Evolutionary conservation across 2,329 filamentous ascomycete species (phyloP), one percentile per base, ranked within the genome.

Genomic region (Cladophialophora yegresii): DNA sequence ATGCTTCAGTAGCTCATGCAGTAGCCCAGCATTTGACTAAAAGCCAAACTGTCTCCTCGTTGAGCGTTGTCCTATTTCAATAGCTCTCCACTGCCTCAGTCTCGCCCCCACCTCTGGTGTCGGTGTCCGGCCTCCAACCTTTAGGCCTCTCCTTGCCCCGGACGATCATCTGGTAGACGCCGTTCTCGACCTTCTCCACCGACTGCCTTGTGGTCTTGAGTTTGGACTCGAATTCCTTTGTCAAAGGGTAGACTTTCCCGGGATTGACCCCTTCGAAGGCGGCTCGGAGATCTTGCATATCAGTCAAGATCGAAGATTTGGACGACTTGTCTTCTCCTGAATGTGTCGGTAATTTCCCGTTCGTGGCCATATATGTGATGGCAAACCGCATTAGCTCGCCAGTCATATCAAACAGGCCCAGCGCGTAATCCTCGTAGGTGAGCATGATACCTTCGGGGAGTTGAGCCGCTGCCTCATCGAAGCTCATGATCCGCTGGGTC

Each of bases 341-440:
- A 23, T 36, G n/a, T 1, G 30, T 28, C 5, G 67, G 77, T 13
- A 69, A 33, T 28, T 63, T 61, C 56, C 64, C 32, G 36, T 72
- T 58, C 4, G 92, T 89, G 0, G 92, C 92, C 75, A 96, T 90
- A 28, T 88, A 87, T 5, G 93, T 93, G 57, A 96, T 95, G 0
- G 92, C 92, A 77, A 97, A 98, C 32, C 93, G 86, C 95, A 99
- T 99, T 81, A 98, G 83, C 80, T 99, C 95, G 45, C 95, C 95
- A 1, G 93, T 93, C 71, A 98, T 85, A 76, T 99, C 95, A 73
- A 96, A 97, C 2, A 99, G 79, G 8, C 93, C 95, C 67, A 95
- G 88, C 63, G 96, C 79, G 75, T 96, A 98, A 77, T 99, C 95
- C 61, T 93, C 87, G 28, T 87, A 83, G 1, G 90, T 91, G 22